Conservation (phyloP, 176 grass and related monocot genomes). For the Oryza longistaminata region DNA sequence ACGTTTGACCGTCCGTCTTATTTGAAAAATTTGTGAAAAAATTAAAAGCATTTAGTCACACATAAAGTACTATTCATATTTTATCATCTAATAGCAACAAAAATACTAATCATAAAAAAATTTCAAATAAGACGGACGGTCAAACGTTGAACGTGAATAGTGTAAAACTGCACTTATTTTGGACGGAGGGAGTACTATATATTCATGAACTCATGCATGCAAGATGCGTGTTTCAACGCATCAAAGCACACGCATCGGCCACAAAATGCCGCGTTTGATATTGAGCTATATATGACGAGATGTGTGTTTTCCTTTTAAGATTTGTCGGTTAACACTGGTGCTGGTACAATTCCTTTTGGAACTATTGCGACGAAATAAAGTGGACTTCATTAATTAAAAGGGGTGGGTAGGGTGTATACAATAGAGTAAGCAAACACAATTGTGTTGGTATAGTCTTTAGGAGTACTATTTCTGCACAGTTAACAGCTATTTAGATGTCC, state of each 20-base stretch:
- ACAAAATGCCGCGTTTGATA: neutral
- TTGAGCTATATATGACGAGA: neutral
- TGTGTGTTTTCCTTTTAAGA: neutral
- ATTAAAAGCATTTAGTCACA: too few relatives aligned
- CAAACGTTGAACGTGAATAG: too few relatives aligned
- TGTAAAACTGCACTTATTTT: too few relatives aligned
- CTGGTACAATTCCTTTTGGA: neutral
- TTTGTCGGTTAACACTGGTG: neutral
- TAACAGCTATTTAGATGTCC: neutral
- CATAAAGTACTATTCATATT: too few relatives aligned
- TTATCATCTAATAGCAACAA: too few relatives aligned
- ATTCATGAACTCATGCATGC: neutral
- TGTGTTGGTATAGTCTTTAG: neutral
- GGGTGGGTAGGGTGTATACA: neutral
- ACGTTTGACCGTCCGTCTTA: too few relatives aligned
- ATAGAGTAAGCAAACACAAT: neutral
- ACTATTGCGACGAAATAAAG: neutral
- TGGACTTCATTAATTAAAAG: neutral
- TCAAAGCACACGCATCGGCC: neutral
- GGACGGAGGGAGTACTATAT: too few relatives aligned
- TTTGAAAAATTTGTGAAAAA: too few relatives aligned
- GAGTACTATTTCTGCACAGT: neutral
- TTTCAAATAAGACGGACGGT: too few relatives aligned
- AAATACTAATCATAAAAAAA: too few relatives aligned
- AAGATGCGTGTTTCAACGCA: constrained; percentile 1